Evolutionary conservation across 2,329 filamentous ascomycete species (phyloP), one percentile per base, ranked within the genome.

Genomic region (Clonostachys byssicola): DNA sequence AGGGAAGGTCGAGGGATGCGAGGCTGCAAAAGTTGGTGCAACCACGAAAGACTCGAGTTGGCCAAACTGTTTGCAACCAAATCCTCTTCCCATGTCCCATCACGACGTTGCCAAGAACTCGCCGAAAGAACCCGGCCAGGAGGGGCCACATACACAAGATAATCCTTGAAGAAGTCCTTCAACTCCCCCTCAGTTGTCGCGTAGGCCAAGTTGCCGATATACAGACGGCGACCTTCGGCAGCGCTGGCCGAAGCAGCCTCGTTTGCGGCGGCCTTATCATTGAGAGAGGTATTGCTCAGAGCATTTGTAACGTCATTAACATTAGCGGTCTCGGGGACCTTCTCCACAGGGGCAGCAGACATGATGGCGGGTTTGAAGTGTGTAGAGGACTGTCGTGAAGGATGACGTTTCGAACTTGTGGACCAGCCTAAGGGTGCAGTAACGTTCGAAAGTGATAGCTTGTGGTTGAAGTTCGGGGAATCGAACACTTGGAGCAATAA

Each of bases 171-270:
- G 84, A 99, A 99, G 64, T 94, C 89, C 83, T 95, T 96, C 83
- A 99, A 90, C 86, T 96, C 91, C 87, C 89, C 94, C 89, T 97
- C 94, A 73, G 91, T 96, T 86, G 94, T 97, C 86, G 92, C 92
- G 75, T 99, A 99, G 67, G 94, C 94, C 85, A 99, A 89, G 83
- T 99, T 99, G 81, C 94, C 94, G 80, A 99, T 97, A 80, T 99
- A 99, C 66, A 99, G 88, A 79, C 94, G 90, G 80, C 94, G 90
- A 73, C 94, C 92, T 82, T 99, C 94, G 74, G 92, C 92, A 73
- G 94, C 94, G 78, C 91, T 96, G 76, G 91, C 90, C 72, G 94
- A 86, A 68, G 94, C 91, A 72, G 92, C 91, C 73, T 96, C 91
- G 69, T 89, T 87, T 75, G 88, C 81, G 63, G 86, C 68, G 55